Evolutionary conservation across 2,329 filamentous ascomycete genomes (phyloP).

Genomic region (Aphanoascus verrucosus): DNA sequence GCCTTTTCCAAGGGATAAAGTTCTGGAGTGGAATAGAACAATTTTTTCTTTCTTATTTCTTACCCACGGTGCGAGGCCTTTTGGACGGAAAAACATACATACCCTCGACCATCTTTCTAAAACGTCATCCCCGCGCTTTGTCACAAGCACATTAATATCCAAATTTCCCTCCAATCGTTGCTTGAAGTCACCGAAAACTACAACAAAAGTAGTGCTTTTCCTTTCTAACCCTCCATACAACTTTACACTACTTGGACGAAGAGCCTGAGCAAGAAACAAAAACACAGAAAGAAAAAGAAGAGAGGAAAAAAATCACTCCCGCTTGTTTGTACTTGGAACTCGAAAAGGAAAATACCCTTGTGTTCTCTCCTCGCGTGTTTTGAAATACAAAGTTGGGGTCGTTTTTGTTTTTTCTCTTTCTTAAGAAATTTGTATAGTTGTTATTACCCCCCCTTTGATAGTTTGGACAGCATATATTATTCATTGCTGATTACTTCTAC

Average conservation of each 20-base stretch:
- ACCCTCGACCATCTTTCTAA: constrained; percentile 7
- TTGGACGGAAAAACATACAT: constrained; percentile 8
- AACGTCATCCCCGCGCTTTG: constrained; percentile 2
- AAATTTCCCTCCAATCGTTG: not conserved
- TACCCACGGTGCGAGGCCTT: constrained; percentile 5
- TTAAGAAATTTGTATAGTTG: constrained; percentile 4
- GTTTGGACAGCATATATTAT: constrained; percentile 10
- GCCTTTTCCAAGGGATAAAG: constrained; percentile 6
- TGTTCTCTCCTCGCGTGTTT: constrained; percentile 2
- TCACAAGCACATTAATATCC: constrained; percentile 5
- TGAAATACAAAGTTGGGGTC: constrained; percentile 8
- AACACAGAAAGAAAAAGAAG: not conserved
- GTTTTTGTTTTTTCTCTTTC: constrained; percentile 1
- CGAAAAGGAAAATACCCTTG: constrained; percentile 7
- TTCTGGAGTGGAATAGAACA: constrained; percentile 9
- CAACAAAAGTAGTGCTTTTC: not conserved
- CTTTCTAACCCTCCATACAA: constrained; percentile 2
- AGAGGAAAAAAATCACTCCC: not conserved
- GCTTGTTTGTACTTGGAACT: not conserved
- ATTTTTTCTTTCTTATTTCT: constrained; percentile 9
- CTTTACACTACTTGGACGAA: not conserved
- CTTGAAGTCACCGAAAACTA: constrained; percentile 1
- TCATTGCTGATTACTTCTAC: constrained; percentile 6
- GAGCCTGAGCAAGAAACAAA: constrained; percentile 1
- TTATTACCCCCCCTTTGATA: not conserved